A percentile compares a stretch with the other conserved stretches of the same genome.
phyloP scores from a whole-genome alignment of 2,329 filamentous ascomycete genomes.

The Pochonia chlamydosporia region DNA sequence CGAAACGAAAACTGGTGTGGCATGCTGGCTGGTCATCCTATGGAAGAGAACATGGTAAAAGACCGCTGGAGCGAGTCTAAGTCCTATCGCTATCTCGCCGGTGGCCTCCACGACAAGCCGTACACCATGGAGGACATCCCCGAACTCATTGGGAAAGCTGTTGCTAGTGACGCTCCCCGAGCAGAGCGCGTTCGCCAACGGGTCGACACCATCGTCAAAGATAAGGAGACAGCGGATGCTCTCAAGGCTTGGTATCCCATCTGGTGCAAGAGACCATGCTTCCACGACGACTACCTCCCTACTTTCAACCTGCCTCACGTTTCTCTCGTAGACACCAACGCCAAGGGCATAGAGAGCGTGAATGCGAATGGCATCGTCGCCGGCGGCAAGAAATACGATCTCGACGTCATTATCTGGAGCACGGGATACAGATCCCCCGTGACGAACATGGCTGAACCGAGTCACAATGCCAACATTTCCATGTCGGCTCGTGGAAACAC shows the following conservation, averaged over 20 bases:
- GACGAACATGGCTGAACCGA: conserved; percentile 24
- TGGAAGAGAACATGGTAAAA: conserved; percentile 35
- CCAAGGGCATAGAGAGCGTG: conserved; percentile 41
- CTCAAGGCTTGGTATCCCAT: conserved; percentile 55
- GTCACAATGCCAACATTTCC: conserved; percentile 8
- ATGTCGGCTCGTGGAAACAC: conserved; percentile 39
- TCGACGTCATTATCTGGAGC: conserved; percentile 29
- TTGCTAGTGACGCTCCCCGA: conserved; percentile 34
- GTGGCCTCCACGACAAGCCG: conserved; percentile 15
- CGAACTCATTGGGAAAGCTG: conserved; percentile 25
- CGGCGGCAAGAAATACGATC: conserved; percentile 38
- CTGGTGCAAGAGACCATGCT: conserved; percentile 60
- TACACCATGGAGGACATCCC: conserved; percentile 14
- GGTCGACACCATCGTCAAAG: conserved; percentile 45
- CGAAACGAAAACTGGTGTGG: conserved; percentile 20
- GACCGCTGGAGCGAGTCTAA: conserved; percentile 38
- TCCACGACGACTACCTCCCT: conserved; percentile 54
- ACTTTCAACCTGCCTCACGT: conserved; percentile 56
- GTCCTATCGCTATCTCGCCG: conserved; percentile 32
- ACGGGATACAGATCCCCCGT: conserved; percentile 31
- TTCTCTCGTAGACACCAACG: conserved; percentile 53
- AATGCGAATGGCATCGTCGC: conserved; percentile 42
- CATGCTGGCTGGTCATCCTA: conserved; percentile 35
- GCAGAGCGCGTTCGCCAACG: conserved; percentile 40
- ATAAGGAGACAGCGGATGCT: conserved; percentile 41